Base-by-base conservation (phyloP, 768 basidiomycete species). In the Termitomyces sp. region DNA sequence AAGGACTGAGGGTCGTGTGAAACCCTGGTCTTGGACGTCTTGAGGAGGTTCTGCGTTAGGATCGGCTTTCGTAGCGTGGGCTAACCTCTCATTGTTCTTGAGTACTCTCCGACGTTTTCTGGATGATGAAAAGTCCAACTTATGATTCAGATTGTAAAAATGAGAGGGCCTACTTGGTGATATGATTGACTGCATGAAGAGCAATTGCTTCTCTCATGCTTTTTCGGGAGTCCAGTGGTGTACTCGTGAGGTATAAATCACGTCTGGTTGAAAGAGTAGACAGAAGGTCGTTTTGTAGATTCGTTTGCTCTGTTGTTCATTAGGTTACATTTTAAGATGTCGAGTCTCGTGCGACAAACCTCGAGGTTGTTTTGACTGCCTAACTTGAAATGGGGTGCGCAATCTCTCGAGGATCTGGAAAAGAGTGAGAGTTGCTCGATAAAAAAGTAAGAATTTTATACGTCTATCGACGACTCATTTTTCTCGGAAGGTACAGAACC, bases 21-120 rank as follows among this genome's bases (percentile, higher is more conserved):
- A 98, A 32, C 96, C 96, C 81, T 98, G 97, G 70, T 99, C 97
- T 75, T 93, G 92, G 14, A 92, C 82, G 62, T 92, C 86, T 73
- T 88, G 86, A 2, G 87, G 87, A 2, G 83, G 79, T 29, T 85
- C 77, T 7, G 76, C 74, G 42, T 81, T 76, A 1, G 80, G 75
- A 54, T 81, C 77, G 15, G 81, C 71, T 72, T 91, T 88, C 10
- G 81, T 74, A 10, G 87, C 85, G 64, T 87, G 84, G 0, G 91
- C 81, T n/a, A 98, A 80, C 45, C 90, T 91, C 65, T 96, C 94
- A 68, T 98, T 98, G 73, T 96, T 98, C 73, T 96, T 96, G 2
- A 98, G 79, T 38, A 99, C 83, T 9, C 86, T 84, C 17, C 91
- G 87, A 25, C 96, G 92, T 67, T 96, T 97, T 80, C 96, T 98